Evolutionary conservation across 345 rosid genomes (phyloP).

Genomic region (Eucalyptus tenuipes): DNA sequence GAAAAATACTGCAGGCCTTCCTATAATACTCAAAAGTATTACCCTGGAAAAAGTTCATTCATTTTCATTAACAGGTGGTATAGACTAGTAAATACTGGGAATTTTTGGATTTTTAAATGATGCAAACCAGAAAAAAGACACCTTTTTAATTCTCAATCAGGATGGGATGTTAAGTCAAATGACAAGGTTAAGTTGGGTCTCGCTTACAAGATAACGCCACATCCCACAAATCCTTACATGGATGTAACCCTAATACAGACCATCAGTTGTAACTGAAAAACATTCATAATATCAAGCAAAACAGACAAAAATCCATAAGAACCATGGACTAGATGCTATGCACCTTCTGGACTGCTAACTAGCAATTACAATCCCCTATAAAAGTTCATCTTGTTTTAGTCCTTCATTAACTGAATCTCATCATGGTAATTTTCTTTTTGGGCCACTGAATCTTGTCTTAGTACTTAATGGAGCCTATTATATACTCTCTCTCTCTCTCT

Average conservation of each 20-base stretch:
- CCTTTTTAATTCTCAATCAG: neutral
- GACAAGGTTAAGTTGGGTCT: neutral
- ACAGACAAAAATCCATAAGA: neutral
- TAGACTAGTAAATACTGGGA: neutral
- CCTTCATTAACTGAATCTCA: neutral
- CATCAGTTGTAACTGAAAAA: neutral
- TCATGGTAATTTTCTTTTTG: neutral
- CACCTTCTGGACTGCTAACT: neutral
- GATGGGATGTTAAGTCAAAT: neutral
- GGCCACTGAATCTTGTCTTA: neutral
- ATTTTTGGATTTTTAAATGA: neutral
- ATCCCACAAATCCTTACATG: neutral
- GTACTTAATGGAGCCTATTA: neutral
- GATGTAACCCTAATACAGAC: neutral
- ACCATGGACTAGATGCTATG: neutral
- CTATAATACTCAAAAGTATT: slow-evolving; percentile 25
- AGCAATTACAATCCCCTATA: neutral
- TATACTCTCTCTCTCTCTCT: neutral
- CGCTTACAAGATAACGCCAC: neutral
- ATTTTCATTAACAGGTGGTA: neutral
- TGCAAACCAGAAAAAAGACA: neutral
- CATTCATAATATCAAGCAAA: neutral
- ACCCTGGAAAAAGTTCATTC: slow-evolving; percentile 23
- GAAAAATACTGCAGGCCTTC: slow-evolving; percentile 46
- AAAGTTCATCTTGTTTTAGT: neutral